Conservation (phyloP, 495 filamentous ascomycete genomes). For the Beverwykella pulmonaria region DNA sequence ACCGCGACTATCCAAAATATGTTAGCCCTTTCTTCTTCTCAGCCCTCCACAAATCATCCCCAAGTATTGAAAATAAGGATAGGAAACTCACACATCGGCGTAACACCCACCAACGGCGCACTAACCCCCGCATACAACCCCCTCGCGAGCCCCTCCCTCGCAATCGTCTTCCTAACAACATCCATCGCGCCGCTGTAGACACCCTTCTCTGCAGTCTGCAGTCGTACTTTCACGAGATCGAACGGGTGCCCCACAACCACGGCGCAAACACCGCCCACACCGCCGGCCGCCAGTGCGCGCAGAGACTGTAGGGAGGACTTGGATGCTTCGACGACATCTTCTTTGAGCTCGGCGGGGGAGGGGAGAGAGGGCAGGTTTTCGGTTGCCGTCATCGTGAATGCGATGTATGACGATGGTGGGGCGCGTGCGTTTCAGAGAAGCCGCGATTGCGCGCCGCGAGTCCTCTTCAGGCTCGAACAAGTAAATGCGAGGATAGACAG, state of each 20-base stretch:
- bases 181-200: conserved; percentile 90
- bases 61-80: background rate
- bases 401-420: background rate
- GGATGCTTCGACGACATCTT: conserved; percentile 46
- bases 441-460: background rate
- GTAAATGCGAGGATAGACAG: background rate
- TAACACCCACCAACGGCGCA: conserved; percentile 91
- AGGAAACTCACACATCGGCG: conserved; percentile 90
- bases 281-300: conserved; percentile 84
- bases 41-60: background rate
- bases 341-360: conserved; percentile 45
- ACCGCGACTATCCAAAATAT: conserved; percentile 71
- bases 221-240: conserved; percentile 93
- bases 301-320: conserved; percentile 51
- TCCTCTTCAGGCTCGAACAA: background rate
- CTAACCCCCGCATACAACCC: conserved; percentile 97
- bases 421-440: background rate
- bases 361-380: conserved; percentile 31
- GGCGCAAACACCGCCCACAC: conserved; percentile 90
- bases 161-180: conserved; percentile 83
- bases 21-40: conserved; percentile 1
- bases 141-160: conserved; percentile 78
- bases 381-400: conserved; percentile 7
- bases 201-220: conserved; percentile 94
- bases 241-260: conserved; percentile 95